Base-by-base conservation (phyloP, 1,284 basidiomycete species). In the Cutaneotrichosporon sp. region DNA sequence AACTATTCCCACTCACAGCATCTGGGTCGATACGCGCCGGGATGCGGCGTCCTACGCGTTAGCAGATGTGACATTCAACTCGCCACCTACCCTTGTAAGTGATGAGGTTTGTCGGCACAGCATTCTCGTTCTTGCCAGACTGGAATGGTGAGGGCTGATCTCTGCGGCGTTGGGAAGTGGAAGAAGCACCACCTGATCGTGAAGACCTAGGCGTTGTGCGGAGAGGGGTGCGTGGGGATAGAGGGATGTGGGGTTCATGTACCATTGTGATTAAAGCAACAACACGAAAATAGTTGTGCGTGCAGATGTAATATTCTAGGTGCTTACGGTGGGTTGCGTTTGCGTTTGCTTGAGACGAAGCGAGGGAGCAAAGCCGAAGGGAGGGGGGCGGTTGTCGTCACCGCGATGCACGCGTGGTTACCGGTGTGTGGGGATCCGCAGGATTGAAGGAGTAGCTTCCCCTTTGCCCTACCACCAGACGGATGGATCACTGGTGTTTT, bases 21-120 rank as follows among this genome's bases (percentile, higher is more conserved):
- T 68, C 67, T 19, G 69, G 65, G 52, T 73, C 71, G 27, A 73
- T 73, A 41, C 69, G 60, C 46, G 71, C 71, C 7, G 70, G 69
- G 47, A 71, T 68, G 32, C 61, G 60, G 16, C 67, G 60, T 11
- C 71, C 71, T 71, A 57, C n/a, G n/a, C n/a, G 29, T 31, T 14
- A 31, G 14, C 29, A 31, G 10, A 31, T 14, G 9, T 14, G 4
- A 14, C 4, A 14, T 10, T 5, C 9, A 16, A 14, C 6, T 16
- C 5, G 22, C n/a, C n/a, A 12, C 61, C 29, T 45, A 71, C 70
- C 67, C 45, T 64, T 70, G 55, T 71, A 73, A 5, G 58, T 61
- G 49, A 73, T 65, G 41, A 65, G 53, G 47, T 73, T 73, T 47
- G 71, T 73, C 2, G 71, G 71, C 20, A 73, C 63, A 8, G 71